phyloP scores from a whole-genome alignment of 2,329 filamentous ascomycete species.

The Sphaerulina vaccinii region DNA sequence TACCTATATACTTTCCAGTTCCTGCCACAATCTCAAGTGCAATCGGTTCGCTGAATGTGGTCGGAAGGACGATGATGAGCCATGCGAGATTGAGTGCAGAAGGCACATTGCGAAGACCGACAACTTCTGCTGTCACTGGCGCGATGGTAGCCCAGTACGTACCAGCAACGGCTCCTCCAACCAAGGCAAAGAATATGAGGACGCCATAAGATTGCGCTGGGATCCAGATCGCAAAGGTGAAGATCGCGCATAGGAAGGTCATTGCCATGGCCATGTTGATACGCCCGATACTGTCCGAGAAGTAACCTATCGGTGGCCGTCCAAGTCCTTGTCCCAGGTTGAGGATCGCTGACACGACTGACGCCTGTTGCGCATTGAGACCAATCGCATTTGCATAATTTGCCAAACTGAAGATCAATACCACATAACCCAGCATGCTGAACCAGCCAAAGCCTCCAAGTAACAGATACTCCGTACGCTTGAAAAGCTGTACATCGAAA shows the following conservation, averaged over 20 bases:
- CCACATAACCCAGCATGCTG: slow-evolving; percentile 70
- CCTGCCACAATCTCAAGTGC: slow-evolving; percentile 53
- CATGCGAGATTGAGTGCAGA: slow-evolving; percentile 69
- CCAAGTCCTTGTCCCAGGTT: slow-evolving; percentile 68
- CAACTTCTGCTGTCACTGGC: slow-evolving; percentile 71
- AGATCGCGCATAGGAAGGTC: slow-evolving; percentile 63
- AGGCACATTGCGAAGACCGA: slow-evolving; percentile 67
- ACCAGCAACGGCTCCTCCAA: slow-evolving; percentile 66
- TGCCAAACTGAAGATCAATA: slow-evolving; percentile 73
- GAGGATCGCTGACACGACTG: slow-evolving; percentile 69
- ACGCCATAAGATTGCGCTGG: slow-evolving; percentile 66
- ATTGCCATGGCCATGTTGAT: slow-evolving; percentile 66
- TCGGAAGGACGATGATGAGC: slow-evolving; percentile 68
- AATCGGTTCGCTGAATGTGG: slow-evolving; percentile 62
- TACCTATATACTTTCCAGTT: slow-evolving; percentile 55
- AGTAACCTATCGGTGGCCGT: slow-evolving; percentile 69
- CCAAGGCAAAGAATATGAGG: slow-evolving; percentile 67
- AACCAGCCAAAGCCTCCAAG: slow-evolving; percentile 68
- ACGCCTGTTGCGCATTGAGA: slow-evolving; percentile 64
- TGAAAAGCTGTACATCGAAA: slow-evolving; percentile 65
- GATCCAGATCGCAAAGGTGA: slow-evolving; percentile 71
- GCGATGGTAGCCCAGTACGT: slow-evolving; percentile 65
- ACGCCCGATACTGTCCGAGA: slow-evolving; percentile 67
- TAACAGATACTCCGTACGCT: slow-evolving; percentile 61
- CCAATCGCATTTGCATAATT: slow-evolving; percentile 71